These are phyloP conservation scores for Theobroma grandiflorum DNA, from an alignment of 441 rosid species.

Conservation along the genomic window DNA sequence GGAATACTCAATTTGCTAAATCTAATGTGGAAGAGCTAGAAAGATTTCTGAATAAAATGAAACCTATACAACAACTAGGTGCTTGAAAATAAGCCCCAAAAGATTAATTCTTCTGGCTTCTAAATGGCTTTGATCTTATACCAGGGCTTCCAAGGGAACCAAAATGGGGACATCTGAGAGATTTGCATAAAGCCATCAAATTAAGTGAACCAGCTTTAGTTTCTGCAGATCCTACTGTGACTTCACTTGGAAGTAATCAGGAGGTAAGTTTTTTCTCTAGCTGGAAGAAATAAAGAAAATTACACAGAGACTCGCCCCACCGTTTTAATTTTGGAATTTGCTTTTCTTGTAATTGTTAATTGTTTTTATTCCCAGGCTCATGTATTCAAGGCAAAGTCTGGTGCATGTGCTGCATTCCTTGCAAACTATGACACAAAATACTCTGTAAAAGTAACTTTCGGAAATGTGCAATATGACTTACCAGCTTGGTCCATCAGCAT, in stretches of 20 bases:
- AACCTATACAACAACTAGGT: not conserved
- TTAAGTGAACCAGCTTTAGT: constrained; percentile 60
- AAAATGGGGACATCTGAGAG: constrained; percentile 64
- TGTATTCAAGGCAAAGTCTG: constrained; percentile 45
- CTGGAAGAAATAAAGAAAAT: not conserved
- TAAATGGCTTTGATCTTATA: constrained; percentile 7
- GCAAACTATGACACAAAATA: constrained; percentile 49
- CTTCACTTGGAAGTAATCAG: constrained; percentile 52
- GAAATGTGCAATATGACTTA: constrained; percentile 52
- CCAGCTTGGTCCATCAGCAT: constrained; percentile 67
- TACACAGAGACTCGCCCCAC: not conserved
- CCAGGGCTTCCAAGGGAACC: constrained; percentile 61
- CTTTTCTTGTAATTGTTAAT: not conserved
- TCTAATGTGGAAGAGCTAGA: not conserved
- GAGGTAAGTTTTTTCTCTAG: constrained; percentile 41
- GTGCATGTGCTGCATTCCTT: constrained; percentile 64
- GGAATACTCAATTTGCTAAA: not conserved
- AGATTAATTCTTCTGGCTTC: not conserved
- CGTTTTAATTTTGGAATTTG: constrained; percentile 7
- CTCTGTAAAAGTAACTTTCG: constrained; percentile 42
- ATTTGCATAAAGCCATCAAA: constrained; percentile 63
- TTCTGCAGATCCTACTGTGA: constrained; percentile 52
- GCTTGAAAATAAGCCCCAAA: not conserved
- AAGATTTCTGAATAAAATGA: not conserved
- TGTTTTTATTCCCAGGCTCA: constrained; percentile 44